Percentiles rank a stretch among this genome's conserved stretches.
Evolutionary conservation across 2,329 filamentous ascomycete species (phyloP).

Genomic region (Colletotrichum agaves): DNA sequence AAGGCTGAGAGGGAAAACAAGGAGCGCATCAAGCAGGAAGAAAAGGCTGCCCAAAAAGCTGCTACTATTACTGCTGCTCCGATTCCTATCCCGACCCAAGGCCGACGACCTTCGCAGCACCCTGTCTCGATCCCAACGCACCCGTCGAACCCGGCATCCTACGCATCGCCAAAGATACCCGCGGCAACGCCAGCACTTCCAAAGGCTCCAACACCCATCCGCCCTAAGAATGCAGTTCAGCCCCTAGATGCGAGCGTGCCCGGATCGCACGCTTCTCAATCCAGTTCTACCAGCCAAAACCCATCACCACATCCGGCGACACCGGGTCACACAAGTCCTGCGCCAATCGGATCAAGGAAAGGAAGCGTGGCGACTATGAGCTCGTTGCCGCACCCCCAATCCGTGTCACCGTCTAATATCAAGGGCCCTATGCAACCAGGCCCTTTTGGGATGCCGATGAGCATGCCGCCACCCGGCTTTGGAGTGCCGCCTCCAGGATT

Average conservation of each 20-base stretch:
- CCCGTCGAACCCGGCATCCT: constrained; percentile 64
- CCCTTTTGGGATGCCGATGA: constrained; percentile 67
- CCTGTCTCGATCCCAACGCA: constrained; percentile 61
- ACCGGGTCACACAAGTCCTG: constrained; percentile 73
- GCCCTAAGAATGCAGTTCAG: constrained; percentile 80
- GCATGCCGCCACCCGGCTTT: constrained; percentile 63
- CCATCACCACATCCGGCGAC: constrained; percentile 70
- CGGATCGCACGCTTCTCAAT: constrained; percentile 76
- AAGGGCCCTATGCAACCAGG: constrained; percentile 55
- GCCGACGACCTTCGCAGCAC: constrained; percentile 50
- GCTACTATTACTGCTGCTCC: constrained; percentile 50
- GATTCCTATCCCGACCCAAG: constrained; percentile 54
- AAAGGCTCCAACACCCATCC: constrained; percentile 83
- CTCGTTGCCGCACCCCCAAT: constrained; percentile 54
- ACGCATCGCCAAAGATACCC: constrained; percentile 82
- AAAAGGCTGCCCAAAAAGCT: constrained; percentile 51
- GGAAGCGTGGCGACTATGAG: constrained; percentile 42
- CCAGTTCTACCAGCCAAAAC: constrained; percentile 66
- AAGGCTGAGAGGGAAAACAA: constrained; percentile 51
- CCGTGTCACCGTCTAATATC: constrained; percentile 71
- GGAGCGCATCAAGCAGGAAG: constrained; percentile 56
- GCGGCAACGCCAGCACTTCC: constrained; percentile 84
- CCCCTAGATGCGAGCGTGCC: constrained; percentile 79
- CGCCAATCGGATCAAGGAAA: constrained; percentile 73
- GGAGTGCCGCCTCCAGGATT: constrained; percentile 51